phyloP scores from a whole-genome alignment of 306 rosid species.

The Erythrophleum fordii region DNA sequence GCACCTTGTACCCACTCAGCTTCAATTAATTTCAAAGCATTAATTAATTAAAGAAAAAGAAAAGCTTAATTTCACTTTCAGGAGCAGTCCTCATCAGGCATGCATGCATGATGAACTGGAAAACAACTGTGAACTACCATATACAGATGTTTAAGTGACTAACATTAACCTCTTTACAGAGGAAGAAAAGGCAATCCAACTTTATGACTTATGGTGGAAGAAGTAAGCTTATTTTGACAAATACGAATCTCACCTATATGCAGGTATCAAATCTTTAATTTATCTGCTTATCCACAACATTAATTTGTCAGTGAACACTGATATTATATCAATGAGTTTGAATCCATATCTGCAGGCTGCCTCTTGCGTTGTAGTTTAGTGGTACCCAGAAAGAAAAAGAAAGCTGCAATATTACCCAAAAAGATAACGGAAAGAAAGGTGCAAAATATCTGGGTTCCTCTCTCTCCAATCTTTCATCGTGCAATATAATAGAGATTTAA shows the following conservation, averaged over 20 bases:
- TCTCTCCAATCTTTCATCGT: conserved; percentile 29
- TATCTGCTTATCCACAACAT: conserved; percentile 18
- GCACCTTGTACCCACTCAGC: not conserved
- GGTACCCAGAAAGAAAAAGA: not conserved
- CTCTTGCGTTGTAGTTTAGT: conserved; percentile 24
- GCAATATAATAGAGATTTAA: conserved; percentile 1
- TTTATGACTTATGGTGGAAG: conserved; percentile 3
- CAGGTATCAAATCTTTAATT: conserved; percentile 3
- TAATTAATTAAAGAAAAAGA: not conserved
- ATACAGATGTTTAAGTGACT: not conserved
- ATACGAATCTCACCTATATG: conserved; percentile 18
- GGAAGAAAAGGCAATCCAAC: conserved; percentile 26
- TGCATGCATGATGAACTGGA: conserved; percentile 56
- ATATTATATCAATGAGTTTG: not conserved
- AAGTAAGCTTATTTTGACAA: conserved; percentile 28
- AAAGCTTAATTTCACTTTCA: conserved; percentile 28
- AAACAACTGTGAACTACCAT: conserved; percentile 38
- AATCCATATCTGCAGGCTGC: conserved; percentile 4
- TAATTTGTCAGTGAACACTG: not conserved
- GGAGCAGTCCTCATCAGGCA: conserved; percentile 37
- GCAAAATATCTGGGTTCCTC: not conserved
- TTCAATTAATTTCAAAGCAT: not conserved
- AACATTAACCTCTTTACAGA: conserved; percentile 3
- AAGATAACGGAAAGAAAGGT: not conserved
- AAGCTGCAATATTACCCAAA: too few relatives aligned